Conservation (phyloP, 1,284 basidiomycete genomes). For the Cerrena zonata region DNA sequence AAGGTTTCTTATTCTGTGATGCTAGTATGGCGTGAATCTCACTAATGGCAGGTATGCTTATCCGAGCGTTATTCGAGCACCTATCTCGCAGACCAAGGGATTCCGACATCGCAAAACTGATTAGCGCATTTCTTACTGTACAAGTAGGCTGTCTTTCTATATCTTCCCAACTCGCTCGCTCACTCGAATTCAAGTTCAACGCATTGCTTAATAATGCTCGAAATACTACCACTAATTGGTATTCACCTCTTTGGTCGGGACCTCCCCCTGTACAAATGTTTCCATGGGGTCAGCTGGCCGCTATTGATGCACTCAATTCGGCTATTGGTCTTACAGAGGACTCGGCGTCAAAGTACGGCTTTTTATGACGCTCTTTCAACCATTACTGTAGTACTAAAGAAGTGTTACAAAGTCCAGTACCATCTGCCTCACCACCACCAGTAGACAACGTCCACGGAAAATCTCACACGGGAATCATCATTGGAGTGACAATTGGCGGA, state of each 20-base stretch:
- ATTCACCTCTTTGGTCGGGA: slow-evolving; percentile 8
- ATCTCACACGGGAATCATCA: background rate
- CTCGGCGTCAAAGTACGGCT: background rate
- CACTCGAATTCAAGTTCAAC: background rate
- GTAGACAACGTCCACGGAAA: background rate
- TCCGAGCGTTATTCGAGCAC: slow-evolving; percentile 6
- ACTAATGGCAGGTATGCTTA: background rate
- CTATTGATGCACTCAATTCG: slow-evolving; percentile 9
- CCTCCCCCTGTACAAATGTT: slow-evolving; percentile 1
- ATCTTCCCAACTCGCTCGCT: background rate
- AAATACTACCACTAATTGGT: background rate
- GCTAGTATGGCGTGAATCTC: background rate
- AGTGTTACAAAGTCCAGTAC: background rate
- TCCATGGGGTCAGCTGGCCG: slow-evolving; percentile 12
- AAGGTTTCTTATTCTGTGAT: background rate
- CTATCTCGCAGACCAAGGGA: slow-evolving; percentile 1
- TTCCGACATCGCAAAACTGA: slow-evolving; percentile 4
- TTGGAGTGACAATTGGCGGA: background rate
- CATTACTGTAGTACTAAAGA: background rate
- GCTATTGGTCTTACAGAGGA: background rate
- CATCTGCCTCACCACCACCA: background rate
- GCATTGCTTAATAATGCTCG: slow-evolving; percentile 5
- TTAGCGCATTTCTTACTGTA: slow-evolving; percentile 6
- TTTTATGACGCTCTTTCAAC: background rate
- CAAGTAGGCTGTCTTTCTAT: background rate